Base-by-base conservation (phyloP, 2,329 filamentous ascomycete species). In the Trichoderma sp. region DNA sequence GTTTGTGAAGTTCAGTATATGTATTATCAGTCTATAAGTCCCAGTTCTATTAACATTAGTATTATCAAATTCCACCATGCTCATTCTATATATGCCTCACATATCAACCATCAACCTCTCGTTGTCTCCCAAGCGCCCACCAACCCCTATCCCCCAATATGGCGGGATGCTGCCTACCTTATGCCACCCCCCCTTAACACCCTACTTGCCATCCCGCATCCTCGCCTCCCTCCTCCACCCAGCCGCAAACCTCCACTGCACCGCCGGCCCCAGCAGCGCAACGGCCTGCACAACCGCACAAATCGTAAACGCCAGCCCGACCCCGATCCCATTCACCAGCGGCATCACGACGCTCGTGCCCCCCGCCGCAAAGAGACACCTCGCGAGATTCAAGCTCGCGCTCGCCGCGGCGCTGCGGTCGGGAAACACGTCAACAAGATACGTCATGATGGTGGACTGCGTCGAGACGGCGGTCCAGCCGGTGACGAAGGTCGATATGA, bases 371-470 rank as follows among this genome's bases (percentile, higher is more conserved):
- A 87, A 71, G 2, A 84, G 72, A 64, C 85, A 88, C 5, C 85
- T 72, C 0, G 81, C 79, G 12, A 88, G 69, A 64, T 88, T 88
- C 65, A 83, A 84, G 0, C 83, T 80, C 0, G 85, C 85, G 1
- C 83, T 83, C 0, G 84, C 85, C 0, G 82, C 81, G 0, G 82
- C 83, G 0, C 84, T 81, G n/a, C 77, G 78, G 0, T 77, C 76
- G 0, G 83, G 83, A 65, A 85, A 81, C 10, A 88, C 77, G 68
- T 88, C 86, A 5, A 87, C 78, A 2, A 88, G 76, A 50, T 88
- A 73, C 0, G 82, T 79, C 62, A 78, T 85, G 39, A 80, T 75
- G 3, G 81, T 77, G 62, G 85, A 86, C 71, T 82, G 85, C 34
- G 82, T 81, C 0, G 83, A 83, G 2, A 84, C 83, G 56, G 84